phyloP scores from a whole-genome alignment of 768 basidiomycete species.

The Lentinula detonsa region DNA sequence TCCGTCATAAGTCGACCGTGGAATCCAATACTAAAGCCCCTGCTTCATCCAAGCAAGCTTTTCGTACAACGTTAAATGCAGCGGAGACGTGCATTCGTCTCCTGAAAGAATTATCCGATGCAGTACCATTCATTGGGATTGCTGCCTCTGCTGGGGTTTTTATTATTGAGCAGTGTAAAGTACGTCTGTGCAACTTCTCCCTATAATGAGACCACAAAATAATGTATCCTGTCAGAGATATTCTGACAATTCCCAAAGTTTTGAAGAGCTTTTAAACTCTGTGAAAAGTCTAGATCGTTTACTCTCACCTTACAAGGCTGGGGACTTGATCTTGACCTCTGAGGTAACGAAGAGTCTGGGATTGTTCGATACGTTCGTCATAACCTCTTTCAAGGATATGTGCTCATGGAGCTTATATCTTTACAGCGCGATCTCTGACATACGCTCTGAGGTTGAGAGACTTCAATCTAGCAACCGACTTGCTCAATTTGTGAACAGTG shows the following conservation, averaged over 20 bases:
- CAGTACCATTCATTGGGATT: background rate
- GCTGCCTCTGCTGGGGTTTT: background rate
- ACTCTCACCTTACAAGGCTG: background rate
- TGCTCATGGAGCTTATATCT: background rate
- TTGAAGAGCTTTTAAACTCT: background rate
- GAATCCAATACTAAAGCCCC: background rate
- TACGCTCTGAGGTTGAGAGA: background rate
- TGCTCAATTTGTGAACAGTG: background rate
- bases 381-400: background rate
- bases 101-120: background rate
- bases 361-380: background rate
- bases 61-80: background rate
- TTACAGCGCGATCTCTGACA: background rate
- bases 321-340: background rate
- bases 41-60: background rate
- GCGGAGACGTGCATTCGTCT: background rate
- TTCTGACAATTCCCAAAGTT: background rate
- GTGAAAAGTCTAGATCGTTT: background rate
- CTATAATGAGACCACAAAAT: background rate
- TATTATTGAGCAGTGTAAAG: background rate
- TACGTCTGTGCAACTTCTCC: background rate
- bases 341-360: background rate
- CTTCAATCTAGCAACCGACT: background rate
- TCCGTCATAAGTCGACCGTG: background rate
- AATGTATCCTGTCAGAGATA: background rate